A percentile compares a stretch with the other conserved stretches of the same genome.
phyloP scores from a whole-genome alignment of 202 grass and related monocot species.

The Digitaria exilis region DNA sequence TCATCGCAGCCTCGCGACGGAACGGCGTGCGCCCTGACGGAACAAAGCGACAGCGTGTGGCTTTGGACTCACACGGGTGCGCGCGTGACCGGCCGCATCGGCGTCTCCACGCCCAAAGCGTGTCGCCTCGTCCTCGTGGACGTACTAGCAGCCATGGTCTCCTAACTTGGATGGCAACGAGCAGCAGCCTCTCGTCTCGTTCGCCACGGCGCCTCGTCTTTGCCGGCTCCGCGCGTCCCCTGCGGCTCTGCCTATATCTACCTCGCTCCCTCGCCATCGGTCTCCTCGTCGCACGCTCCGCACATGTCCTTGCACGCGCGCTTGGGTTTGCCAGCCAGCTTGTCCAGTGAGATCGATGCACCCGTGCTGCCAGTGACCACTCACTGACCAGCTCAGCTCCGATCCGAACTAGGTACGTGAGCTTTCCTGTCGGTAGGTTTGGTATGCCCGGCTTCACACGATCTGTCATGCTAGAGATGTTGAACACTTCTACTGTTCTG shows the following conservation, averaged over 20 bases:
- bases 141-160: neutral
- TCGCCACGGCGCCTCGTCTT: constrained; percentile 33
- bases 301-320: neutral
- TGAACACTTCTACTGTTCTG: neutral
- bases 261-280: neutral
- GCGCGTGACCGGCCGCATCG: neutral
- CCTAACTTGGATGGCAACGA: constrained; percentile 19
- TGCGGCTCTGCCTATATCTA: neutral
- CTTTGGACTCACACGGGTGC: neutral
- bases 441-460: neutral
- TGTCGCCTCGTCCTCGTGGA: neutral
- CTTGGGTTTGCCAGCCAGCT: too few relatives aligned
- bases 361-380: neutral
- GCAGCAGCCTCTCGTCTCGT: neutral
- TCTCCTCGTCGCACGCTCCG: neutral
- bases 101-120: constrained; percentile 18
- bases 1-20: neutral
- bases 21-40: too few relatives aligned
- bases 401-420: neutral
- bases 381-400: too few relatives aligned
- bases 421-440: neutral
- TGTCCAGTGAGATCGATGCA: neutral
- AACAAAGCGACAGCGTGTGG: neutral
- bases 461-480: neutral
- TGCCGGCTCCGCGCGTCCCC: neutral